Base-by-base conservation (phyloP, 2,329 filamentous ascomycete genomes). In the Phoma sp. region DNA sequence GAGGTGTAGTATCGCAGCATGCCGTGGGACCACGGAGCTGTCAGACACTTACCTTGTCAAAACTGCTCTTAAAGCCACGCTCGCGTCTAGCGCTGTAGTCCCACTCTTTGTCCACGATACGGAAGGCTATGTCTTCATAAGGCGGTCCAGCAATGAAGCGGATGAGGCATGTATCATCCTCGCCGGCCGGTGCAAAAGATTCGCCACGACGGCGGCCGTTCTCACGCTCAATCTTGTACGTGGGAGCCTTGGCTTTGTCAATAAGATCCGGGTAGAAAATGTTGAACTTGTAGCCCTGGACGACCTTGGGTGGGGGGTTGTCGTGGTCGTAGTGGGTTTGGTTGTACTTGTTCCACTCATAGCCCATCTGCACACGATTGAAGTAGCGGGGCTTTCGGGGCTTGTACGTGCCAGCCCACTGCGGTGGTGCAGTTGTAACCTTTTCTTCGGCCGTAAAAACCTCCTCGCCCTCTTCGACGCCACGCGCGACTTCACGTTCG, bases 261-360 rank as follows among this genome's bases (percentile, higher is more conserved):
- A 98, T 91, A 29, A 99, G 85, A 66, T 99, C 95, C 0, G 95
- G 95, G 71, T 99, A 99, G 78, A 99, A 99, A 46, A 99, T 93
- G 78, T 99, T 98, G 83, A 99, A 99, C 75, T 96, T 97, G 82
- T 99, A 99, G 52, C 95, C 95, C 74, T 99, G 95, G 9, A 99
- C 95, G 6, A 99, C 93, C 77, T 96, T 97, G 24, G 95, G 95
- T 1, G 95, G 95, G 2, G 95, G 95, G 69, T 98, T 97, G 72
- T 98, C 93, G 74, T 97, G 91, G 74, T 98, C 95, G 78, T 99
- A 99, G 77, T 99, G 95, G 10, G 95, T 99, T 78, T 99, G 95
- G 71, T 99, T 99, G 83, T 99, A 99, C 77, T 99, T 99, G 81
- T 99, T 99, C 95, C 95, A 99, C 75, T 99, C 95, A 75, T 98